Conservation (phyloP, 2,329 filamentous ascomycete genomes). For the Colletotrichum chrysophilum region DNA sequence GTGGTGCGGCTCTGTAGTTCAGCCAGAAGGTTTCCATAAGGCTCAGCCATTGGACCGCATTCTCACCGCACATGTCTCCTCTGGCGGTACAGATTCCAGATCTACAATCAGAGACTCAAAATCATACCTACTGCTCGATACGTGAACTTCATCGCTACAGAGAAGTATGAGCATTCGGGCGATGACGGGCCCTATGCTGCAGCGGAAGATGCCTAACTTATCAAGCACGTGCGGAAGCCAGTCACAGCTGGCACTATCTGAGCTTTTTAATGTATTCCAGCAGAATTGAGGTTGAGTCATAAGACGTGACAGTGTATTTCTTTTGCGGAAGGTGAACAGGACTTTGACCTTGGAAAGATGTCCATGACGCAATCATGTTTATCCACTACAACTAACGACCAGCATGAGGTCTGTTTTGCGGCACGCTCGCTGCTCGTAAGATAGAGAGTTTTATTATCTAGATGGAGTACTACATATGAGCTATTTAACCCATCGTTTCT, state of each 20-base stretch:
- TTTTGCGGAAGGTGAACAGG: not conserved
- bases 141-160: not conserved
- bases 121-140: not conserved
- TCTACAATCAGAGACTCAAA: not conserved
- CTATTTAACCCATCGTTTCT: too few species aligned
- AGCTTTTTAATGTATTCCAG: not conserved
- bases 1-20: accelerated
- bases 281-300: not conserved
- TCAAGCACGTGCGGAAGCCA: not conserved
- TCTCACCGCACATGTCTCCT: too few species aligned
- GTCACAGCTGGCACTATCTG: not conserved
- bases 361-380: not conserved
- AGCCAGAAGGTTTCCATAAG: not conserved
- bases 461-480: accelerated
- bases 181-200: not conserved
- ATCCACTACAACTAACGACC: not conserved
- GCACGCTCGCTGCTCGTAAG: too few species aligned
- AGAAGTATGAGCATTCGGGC: not conserved
- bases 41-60: too few species aligned
- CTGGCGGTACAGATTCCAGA: too few species aligned
- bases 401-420: not conserved
- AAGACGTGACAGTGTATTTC: not conserved
- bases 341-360: not conserved
- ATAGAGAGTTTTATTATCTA: too few species aligned
- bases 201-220: not conserved